A percentile compares a stretch with the other conserved stretches of the same genome.
Evolutionary conservation across 495 filamentous ascomycete species (phyloP).

Genomic region (Articulospora tetracladia): DNA sequence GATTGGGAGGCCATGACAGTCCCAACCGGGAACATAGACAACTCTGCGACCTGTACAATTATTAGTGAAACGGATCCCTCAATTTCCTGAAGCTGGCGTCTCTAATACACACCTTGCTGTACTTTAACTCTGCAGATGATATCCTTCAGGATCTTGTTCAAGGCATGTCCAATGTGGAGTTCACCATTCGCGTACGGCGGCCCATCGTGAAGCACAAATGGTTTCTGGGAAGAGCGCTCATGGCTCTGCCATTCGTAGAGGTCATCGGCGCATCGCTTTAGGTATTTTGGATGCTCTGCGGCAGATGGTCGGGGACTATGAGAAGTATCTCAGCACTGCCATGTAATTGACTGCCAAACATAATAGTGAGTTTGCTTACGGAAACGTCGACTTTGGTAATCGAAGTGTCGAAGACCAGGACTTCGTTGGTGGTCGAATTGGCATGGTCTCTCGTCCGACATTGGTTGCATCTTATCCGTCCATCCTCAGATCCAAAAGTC

Average conservation of each 20-base stretch:
- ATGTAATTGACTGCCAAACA: background rate
- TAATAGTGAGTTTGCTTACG: conserved; percentile 23
- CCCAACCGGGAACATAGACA: conserved; percentile 93
- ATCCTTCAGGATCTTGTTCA: conserved; percentile 98
- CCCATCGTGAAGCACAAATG: conserved; percentile 90
- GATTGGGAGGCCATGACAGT: conserved; percentile 97
- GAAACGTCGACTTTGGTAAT: conserved; percentile 57
- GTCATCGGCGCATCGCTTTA: conserved; percentile 77
- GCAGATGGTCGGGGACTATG: conserved; percentile 39
- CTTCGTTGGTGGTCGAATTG: conserved; percentile 42
- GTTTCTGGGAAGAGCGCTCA: conserved; percentile 50
- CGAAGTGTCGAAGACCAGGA: conserved; percentile 58
- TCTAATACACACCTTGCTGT: conserved; percentile 48
- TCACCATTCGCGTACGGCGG: conserved; percentile 94
- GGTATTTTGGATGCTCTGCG: conserved; percentile 56
- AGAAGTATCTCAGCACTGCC: background rate
- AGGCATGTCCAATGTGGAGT: conserved; percentile 94
- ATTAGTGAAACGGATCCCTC: no score
- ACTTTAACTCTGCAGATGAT: conserved; percentile 80
- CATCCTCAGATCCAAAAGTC: conserved; percentile 1
- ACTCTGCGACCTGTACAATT: conserved; percentile 45
- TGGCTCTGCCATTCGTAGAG: conserved; percentile 83
- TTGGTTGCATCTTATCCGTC: conserved; percentile 4
- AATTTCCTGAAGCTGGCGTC: no score
- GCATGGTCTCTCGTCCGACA: conserved; percentile 37